Evolutionary conservation across 352 stramenopile genomes (phyloP).

Genomic region (Pythium plurisporium): DNA sequence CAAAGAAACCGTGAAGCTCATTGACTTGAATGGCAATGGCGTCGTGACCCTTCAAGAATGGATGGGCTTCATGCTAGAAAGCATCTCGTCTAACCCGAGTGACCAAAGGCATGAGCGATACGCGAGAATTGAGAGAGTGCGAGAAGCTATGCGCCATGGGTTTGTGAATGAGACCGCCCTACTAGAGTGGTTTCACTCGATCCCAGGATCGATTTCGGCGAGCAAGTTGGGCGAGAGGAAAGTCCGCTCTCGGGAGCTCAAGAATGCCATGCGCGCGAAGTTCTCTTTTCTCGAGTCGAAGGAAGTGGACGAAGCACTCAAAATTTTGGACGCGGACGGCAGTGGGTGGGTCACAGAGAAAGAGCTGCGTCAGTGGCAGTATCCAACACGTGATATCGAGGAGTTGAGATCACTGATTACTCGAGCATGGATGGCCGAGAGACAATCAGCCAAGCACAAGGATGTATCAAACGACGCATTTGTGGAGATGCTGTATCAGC

Average conservation of each 20-base stretch:
- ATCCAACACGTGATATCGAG: constrained; percentile 56
- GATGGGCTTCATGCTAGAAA: constrained; percentile 30
- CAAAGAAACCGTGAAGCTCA: constrained; percentile 30
- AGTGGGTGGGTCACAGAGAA: constrained; percentile 67
- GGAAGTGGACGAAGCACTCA: constrained; percentile 32
- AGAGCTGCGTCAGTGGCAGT: constrained; percentile 48
- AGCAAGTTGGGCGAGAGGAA: constrained; percentile 26
- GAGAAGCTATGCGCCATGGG: constrained; percentile 9
- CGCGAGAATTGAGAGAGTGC: constrained; percentile 26
- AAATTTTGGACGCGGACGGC: constrained; percentile 45
- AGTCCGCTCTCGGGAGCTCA: constrained; percentile 55
- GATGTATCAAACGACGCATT: constrained; percentile 18
- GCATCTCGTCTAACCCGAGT: not conserved
- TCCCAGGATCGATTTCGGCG: constrained; percentile 32
- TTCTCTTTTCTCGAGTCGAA: constrained; percentile 15
- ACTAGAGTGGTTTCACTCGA: constrained; percentile 39
- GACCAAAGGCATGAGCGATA: constrained; percentile 3
- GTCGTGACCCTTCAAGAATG: constrained; percentile 55
- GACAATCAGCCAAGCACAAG: constrained; percentile 1
- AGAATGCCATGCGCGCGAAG: constrained; percentile 35
- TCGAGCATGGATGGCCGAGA: constrained; percentile 27
- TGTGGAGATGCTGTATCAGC: constrained; percentile 31
- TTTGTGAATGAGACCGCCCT: constrained; percentile 24
- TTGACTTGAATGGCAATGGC: constrained; percentile 53
- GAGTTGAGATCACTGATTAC: constrained; percentile 43